Evolutionary conservation across 495 filamentous ascomycete species (phyloP).

Genomic region (Hyphodiscus hymeniophilus): DNA sequence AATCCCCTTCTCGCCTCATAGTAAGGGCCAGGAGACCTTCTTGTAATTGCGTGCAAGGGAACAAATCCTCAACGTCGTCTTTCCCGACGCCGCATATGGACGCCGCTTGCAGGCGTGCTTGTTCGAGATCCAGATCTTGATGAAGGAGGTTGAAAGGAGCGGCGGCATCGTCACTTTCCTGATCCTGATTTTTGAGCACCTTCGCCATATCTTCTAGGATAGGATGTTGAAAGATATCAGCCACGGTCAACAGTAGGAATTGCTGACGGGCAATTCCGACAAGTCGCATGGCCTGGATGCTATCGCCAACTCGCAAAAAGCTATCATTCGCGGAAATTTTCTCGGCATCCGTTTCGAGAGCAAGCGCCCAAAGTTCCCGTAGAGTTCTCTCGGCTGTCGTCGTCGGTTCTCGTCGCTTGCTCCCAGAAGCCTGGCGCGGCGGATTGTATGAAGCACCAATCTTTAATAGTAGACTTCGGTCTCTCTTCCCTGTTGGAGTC

Average conservation of each 20-base stretch:
- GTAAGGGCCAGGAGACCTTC: background rate
- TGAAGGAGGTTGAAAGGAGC: too few relatives aligned
- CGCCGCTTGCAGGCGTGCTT: too few relatives aligned
- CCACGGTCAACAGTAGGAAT: conserved; percentile 48
- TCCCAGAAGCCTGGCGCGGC: too few relatives aligned
- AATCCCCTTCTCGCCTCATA: background rate
- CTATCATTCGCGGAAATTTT: too few relatives aligned
- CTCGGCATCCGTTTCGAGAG: too few relatives aligned
- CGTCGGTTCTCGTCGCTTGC: too few relatives aligned
- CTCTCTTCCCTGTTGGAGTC: conserved; percentile 6
- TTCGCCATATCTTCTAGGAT: background rate
- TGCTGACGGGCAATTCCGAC: conserved; percentile 47
- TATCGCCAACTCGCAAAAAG: conserved; percentile 31
- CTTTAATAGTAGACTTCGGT: background rate
- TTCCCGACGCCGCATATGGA: background rate
- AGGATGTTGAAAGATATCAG: conserved; percentile 34
- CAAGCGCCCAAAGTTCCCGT: too few relatives aligned
- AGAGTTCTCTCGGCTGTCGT: too few relatives aligned
- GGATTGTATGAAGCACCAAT: too few relatives aligned
- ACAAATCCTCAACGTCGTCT: background rate
- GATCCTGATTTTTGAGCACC: too few relatives aligned
- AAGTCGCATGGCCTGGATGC: conserved; percentile 62
- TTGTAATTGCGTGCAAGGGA: background rate
- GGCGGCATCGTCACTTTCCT: too few relatives aligned
- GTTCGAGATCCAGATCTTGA: too few relatives aligned